These are phyloP conservation scores for Bryoerythrophyllum caledonicum DNA, from an alignment of 225 moss, liverwort and hornwort genomes.

Conservation along the genomic window DNA sequence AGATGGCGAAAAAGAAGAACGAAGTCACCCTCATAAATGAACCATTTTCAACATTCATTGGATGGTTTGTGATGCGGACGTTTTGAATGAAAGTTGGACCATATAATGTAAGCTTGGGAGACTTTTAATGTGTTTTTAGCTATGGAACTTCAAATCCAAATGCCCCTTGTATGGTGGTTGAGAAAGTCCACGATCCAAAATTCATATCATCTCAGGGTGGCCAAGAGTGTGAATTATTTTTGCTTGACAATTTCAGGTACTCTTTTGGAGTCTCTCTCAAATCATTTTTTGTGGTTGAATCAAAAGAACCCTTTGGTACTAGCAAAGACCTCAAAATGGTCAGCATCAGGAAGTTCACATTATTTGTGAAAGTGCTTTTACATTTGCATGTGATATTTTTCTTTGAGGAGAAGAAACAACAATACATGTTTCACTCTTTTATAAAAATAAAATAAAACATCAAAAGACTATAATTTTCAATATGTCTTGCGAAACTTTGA, in stretches of 20 bases:
- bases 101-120: not conserved
- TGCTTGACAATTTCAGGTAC: not conserved
- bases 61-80: not conserved
- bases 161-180: not conserved
- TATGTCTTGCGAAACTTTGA: too few species aligned
- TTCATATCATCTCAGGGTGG: not conserved
- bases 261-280: not conserved
- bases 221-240: slow-evolving; percentile 13
- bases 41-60: not conserved
- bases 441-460: too few species aligned
- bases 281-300: not conserved
- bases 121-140: not conserved
- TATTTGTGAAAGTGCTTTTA: too few species aligned
- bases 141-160: not conserved
- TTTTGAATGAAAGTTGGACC: not conserved
- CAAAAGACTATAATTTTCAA: too few species aligned
- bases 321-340: too few species aligned
- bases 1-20: not conserved
- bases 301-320: too few species aligned
- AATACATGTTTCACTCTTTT: too few species aligned
- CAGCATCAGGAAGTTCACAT: too few species aligned
- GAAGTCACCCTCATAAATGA: not conserved
- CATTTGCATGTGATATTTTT: too few species aligned
- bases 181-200: not conserved
- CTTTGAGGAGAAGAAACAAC: too few species aligned